Conservation (phyloP, 2,329 filamentous ascomycete species). For the Exophiala calicioides region DNA sequence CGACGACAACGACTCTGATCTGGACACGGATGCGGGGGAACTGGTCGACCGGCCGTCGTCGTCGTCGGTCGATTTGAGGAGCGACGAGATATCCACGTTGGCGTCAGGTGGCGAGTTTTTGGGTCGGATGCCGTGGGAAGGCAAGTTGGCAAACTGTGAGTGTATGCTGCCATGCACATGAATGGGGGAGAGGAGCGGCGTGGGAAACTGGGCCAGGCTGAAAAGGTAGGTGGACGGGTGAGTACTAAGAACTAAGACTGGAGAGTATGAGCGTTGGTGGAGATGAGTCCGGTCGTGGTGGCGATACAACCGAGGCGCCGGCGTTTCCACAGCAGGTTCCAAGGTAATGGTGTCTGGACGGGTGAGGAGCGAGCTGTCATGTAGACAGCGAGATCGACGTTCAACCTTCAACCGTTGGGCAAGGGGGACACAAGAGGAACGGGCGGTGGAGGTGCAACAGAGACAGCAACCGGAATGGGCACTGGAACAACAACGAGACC, state of each 20-base stretch:
- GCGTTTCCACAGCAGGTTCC: conserved; percentile 21
- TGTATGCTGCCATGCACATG: conserved; percentile 18
- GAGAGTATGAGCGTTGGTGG: conserved; percentile 4
- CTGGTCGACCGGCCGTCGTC: conserved; percentile 28
- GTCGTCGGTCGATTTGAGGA: conserved; percentile 64
- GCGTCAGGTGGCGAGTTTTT: neutral
- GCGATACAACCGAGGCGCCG: conserved; percentile 17
- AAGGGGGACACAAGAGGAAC: too few relatives aligned
- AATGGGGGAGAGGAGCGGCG: conserved; percentile 1
- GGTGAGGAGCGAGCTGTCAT: too few relatives aligned
- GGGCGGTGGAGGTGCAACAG: too few relatives aligned
- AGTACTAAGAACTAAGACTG: conserved; percentile 5
- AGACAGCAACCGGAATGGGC: too few relatives aligned
- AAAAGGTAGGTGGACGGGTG: conserved; percentile 15
- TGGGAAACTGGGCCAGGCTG: conserved; percentile 10
- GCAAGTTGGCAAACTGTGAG: conserved; percentile 4
- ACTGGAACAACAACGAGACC: too few relatives aligned
- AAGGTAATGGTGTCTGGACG: too few relatives aligned
- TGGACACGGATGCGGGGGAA: conserved; percentile 27
- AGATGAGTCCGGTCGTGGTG: conserved; percentile 9
- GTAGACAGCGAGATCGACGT: too few relatives aligned
- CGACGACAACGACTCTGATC: conserved; percentile 26
- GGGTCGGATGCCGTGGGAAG: neutral
- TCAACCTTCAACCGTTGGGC: too few relatives aligned
- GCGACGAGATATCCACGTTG: conserved; percentile 93